These are phyloP conservation scores for Verruconis gallopava DNA, from an alignment of 2,329 filamentous ascomycete genomes.

Conservation along the genomic window DNA sequence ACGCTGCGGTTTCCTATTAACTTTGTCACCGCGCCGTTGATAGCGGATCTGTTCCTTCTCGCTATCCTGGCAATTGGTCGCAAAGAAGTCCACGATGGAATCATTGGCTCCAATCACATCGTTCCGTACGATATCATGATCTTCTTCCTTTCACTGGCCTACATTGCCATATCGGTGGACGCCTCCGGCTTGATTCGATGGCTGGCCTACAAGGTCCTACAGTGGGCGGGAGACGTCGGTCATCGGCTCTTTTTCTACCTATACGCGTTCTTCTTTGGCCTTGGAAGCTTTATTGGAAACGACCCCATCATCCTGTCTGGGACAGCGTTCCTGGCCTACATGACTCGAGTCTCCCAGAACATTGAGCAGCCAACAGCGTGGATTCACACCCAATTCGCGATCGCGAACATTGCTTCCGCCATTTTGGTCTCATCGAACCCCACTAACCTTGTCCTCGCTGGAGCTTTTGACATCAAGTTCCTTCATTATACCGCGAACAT, in stretches of 20 bases:
- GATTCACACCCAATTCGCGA: conserved; percentile 59
- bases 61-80: conserved; percentile 55
- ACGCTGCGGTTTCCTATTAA: conserved; percentile 51
- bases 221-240: conserved; percentile 54
- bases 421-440: conserved; percentile 69
- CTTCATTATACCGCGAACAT: conserved; percentile 66
- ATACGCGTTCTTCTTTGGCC: conserved; percentile 56
- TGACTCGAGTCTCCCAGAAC: conserved; percentile 62
- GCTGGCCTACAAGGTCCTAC: conserved; percentile 56
- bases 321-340: conserved; percentile 62
- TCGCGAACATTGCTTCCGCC: conserved; percentile 62
- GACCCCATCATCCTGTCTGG: conserved; percentile 64
- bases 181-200: conserved; percentile 60
- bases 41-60: conserved; percentile 58
- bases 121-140: conserved; percentile 59
- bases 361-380: conserved; percentile 58
- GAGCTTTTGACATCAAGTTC: conserved; percentile 59
- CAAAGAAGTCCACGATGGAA: conserved; percentile 55
- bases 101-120: conserved; percentile 52
- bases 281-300: conserved; percentile 59
- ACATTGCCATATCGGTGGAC: conserved; percentile 67
- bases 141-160: conserved; percentile 62
- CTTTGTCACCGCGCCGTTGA: conserved; percentile 56
- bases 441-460: conserved; percentile 61
- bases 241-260: conserved; percentile 59